Conservation (phyloP, 2,329 filamentous ascomycete species). For the Ophiocordyceps polyrhachis-furcata region DNA sequence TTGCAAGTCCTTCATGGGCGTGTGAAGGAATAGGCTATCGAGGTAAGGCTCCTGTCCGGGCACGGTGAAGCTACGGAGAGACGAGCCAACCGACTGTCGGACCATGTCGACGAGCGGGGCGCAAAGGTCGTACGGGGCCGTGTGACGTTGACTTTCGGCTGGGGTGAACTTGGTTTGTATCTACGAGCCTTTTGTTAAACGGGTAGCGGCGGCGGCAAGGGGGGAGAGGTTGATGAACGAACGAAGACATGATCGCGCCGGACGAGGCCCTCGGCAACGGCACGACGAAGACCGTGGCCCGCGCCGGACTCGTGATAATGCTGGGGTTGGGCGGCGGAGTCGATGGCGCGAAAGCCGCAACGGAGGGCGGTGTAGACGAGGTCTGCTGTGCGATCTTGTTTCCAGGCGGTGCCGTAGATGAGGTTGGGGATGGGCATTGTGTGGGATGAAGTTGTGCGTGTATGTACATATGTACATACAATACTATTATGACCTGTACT, state of each 20-base stretch:
- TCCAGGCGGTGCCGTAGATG: slow-evolving; percentile 78
- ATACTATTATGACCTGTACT: too few relatives aligned
- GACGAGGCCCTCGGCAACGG: slow-evolving; percentile 39
- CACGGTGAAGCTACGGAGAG: slow-evolving; percentile 42
- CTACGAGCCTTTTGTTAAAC: slow-evolving; percentile 14
- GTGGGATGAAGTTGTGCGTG: too few relatives aligned
- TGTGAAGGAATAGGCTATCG: slow-evolving; percentile 59
- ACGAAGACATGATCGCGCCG: slow-evolving; percentile 42
- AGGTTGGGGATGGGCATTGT: slow-evolving; percentile 25
- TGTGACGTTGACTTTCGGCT: slow-evolving; percentile 38
- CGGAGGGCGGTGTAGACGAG: slow-evolving; percentile 51
- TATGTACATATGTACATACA: too few relatives aligned
- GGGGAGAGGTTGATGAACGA: slow-evolving; percentile 7
- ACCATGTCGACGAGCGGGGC: slow-evolving; percentile 45
- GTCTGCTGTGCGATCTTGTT: slow-evolving; percentile 46
- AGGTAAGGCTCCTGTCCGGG: slow-evolving; percentile 28
- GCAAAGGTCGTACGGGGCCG: slow-evolving; percentile 41
- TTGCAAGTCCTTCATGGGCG: slow-evolving; percentile 24
- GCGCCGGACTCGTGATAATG: slow-evolving; percentile 62
- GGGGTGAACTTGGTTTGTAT: slow-evolving; percentile 75
- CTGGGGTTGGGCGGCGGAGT: slow-evolving; percentile 61
- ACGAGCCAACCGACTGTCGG: slow-evolving; percentile 45
- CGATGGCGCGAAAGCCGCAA: slow-evolving; percentile 52
- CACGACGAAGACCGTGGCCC: slow-evolving; percentile 44
- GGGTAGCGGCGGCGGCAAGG: too few relatives aligned